phyloP scores from a whole-genome alignment of 805 yeast genomes.

The Candida sakaeoensis region DNA sequence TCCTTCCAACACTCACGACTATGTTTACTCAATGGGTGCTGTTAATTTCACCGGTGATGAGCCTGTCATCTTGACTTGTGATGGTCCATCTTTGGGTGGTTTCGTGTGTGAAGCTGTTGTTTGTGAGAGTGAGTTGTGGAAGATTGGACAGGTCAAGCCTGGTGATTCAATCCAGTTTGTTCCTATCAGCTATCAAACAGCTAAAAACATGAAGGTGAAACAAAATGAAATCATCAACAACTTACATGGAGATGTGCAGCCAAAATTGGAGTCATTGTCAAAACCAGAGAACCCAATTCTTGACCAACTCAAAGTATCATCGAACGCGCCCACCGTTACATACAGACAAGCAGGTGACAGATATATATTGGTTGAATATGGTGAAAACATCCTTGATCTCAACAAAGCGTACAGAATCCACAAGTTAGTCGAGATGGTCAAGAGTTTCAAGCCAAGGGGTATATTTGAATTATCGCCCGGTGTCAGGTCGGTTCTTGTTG shows the following conservation, averaged over 20 bases:
- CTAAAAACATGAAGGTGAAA: conserved; percentile 55
- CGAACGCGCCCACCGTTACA: conserved; percentile 63
- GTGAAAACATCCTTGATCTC: conserved; percentile 82
- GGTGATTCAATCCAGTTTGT: conserved; percentile 82
- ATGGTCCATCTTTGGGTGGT: conserved; percentile 97
- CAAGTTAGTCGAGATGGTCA: conserved; percentile 71
- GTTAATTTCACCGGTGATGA: conserved; percentile 98
- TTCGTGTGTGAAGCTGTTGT: conserved; percentile 97
- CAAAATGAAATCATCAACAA: conserved; percentile 56
- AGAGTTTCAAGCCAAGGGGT: conserved; percentile 63
- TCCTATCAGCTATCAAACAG: conserved; percentile 68
- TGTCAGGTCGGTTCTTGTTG: conserved; percentile 90
- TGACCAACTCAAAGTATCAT: conserved; percentile 43
- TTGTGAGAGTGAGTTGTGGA: conserved; percentile 96
- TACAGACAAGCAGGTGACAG: conserved; percentile 98
- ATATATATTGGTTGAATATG: conserved; percentile 87
- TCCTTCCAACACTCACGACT: conserved; percentile 98
- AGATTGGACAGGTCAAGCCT: conserved; percentile 95
- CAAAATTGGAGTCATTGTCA: conserved; percentile 23
- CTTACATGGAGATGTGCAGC: conserved; percentile 43
- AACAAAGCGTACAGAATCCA: conserved; percentile 82
- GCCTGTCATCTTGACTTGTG: conserved; percentile 94
- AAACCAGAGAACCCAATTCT: conserved; percentile 69
- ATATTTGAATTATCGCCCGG: conserved; percentile 96
- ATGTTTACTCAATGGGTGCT: conserved; percentile 94